A percentile compares a stretch with the other conserved stretches of the same genome.
Conservation (phyloP, 768 basidiomycete genomes). For the Phylloporus arenicola region DNA sequence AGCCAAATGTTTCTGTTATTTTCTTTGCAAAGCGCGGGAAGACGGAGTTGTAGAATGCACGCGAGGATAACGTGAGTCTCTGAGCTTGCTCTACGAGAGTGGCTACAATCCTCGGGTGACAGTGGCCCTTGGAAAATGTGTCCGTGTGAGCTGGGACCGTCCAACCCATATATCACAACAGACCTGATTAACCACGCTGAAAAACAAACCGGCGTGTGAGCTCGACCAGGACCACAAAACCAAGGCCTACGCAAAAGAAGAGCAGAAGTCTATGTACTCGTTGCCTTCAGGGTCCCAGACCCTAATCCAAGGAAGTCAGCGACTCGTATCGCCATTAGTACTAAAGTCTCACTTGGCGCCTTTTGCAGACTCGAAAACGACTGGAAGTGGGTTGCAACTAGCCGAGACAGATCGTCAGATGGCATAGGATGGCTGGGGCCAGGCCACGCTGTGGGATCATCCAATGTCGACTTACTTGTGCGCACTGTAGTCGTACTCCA, state of each 20-base stretch:
- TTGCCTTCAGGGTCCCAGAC: conserved; percentile 95
- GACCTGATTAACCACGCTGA: conserved; percentile 83
- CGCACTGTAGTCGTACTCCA: conserved; percentile 79
- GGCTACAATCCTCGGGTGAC: conserved; percentile 81
- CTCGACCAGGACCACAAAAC: not conserved
- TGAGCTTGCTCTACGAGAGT: conserved; percentile 81
- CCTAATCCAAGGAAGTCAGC: conserved; percentile 26
- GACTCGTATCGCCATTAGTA: conserved; percentile 16
- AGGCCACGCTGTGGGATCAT: conserved; percentile 1
- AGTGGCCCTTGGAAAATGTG: conserved; percentile 61
- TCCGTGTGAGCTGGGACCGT: conserved; percentile 11
- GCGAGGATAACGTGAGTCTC: conserved; percentile 86
- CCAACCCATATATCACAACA: conserved; percentile 13
- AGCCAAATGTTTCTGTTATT: conserved; percentile 80
- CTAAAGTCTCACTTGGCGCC: conserved; percentile 79
- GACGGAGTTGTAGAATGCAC: conserved; percentile 92
- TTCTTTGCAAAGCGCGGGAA: conserved; percentile 88
- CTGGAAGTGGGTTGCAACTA: conserved; percentile 93
- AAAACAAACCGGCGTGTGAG: conserved; percentile 6
- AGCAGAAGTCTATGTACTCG: conserved; percentile 96
- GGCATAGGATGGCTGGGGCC: not conserved
- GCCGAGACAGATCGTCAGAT: conserved; percentile 32
- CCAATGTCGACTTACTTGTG: conserved; percentile 77
- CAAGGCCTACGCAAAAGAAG: conserved; percentile 86
- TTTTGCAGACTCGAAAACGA: conserved; percentile 86